Conservation (phyloP, 345 rosid species). For the Combretum micranthum region DNA sequence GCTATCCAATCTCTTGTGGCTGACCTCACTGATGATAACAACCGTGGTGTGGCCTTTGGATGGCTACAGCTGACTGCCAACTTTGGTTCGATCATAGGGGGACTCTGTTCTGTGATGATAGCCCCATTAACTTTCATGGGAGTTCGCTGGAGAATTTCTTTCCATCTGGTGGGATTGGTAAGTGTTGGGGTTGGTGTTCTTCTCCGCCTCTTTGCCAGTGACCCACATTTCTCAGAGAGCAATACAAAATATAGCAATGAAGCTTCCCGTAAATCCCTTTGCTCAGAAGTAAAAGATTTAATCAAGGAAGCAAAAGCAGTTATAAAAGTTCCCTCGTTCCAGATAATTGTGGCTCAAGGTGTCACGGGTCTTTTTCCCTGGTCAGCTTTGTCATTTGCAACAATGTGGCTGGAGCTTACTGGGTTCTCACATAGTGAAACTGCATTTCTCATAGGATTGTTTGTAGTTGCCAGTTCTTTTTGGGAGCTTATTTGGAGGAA, state of each 20-base stretch:
- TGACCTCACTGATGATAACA: conserved; percentile 66
- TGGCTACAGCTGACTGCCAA: conserved; percentile 83
- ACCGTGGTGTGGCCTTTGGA: conserved; percentile 83
- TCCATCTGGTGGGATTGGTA: conserved; percentile 68
- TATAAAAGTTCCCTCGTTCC: conserved; percentile 64
- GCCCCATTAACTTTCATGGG: conserved; percentile 69
- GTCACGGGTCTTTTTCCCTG: conserved; percentile 82
- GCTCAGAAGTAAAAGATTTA: conserved; percentile 53
- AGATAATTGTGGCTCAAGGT: conserved; percentile 85
- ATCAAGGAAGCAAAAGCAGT: conserved; percentile 50
- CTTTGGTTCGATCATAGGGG: conserved; percentile 70
- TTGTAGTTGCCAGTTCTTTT: conserved; percentile 61
- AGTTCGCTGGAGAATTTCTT: conserved; percentile 81
- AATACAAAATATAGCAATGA: conserved; percentile 14
- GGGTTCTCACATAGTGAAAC: conserved; percentile 78
- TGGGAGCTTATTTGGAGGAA: conserved; percentile 89
- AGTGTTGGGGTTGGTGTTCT: conserved; percentile 66
- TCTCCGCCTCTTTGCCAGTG: conserved; percentile 58
- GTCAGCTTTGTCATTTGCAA: conserved; percentile 82
- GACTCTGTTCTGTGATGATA: conserved; percentile 56
- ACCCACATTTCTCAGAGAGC: conserved; percentile 49
- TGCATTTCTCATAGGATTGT: conserved; percentile 53
- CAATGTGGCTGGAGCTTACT: conserved; percentile 88
- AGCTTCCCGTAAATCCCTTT: conserved; percentile 33
- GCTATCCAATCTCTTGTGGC: conserved; percentile 91